Conservation (phyloP, 2,329 filamentous ascomycete species). For the Phaeosphaeria sp. region DNA sequence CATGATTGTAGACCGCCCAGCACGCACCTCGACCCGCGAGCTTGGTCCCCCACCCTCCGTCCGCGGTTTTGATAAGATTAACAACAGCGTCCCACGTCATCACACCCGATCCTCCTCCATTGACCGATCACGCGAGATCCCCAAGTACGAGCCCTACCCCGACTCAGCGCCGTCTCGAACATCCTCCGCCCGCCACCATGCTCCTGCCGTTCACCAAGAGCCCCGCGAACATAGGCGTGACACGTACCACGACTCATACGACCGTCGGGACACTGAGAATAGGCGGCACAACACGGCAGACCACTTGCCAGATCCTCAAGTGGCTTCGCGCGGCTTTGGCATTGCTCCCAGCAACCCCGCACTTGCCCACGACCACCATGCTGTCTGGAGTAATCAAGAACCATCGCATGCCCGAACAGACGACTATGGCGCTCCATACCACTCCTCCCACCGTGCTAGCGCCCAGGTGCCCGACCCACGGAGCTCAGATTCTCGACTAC, state of each 20-base stretch:
- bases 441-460: slow-evolving; percentile 35
- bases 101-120: slow-evolving; percentile 39
- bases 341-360: slow-evolving; percentile 40
- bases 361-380: slow-evolving; percentile 43
- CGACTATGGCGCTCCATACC: slow-evolving; percentile 30
- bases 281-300: slow-evolving; percentile 45
- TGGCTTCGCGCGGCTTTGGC: slow-evolving; percentile 56
- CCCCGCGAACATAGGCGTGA: slow-evolving; percentile 49
- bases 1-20: slow-evolving; percentile 49
- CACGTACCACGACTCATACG: slow-evolving; percentile 52
- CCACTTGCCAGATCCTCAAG: slow-evolving; percentile 51
- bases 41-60: slow-evolving; percentile 69
- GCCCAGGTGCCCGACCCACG: slow-evolving; percentile 39
- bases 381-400: slow-evolving; percentile 31
- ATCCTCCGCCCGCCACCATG: slow-evolving; percentile 51
- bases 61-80: slow-evolving; percentile 73
- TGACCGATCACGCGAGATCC: slow-evolving; percentile 39
- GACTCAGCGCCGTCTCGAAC: slow-evolving; percentile 36
- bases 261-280: slow-evolving; percentile 49
- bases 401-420: slow-evolving; percentile 11
- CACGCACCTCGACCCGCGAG: slow-evolving; percentile 46
- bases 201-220: slow-evolving; percentile 57
- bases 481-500: slow-evolving; percentile 19
- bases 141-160: slow-evolving; percentile 49
- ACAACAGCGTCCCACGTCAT: slow-evolving; percentile 37